Percentiles rank a stretch among this genome's conserved stretches.
Evolutionary conservation across 2,329 filamentous ascomycete genomes (phyloP).

Genomic region (Diaporthe eres): DNA sequence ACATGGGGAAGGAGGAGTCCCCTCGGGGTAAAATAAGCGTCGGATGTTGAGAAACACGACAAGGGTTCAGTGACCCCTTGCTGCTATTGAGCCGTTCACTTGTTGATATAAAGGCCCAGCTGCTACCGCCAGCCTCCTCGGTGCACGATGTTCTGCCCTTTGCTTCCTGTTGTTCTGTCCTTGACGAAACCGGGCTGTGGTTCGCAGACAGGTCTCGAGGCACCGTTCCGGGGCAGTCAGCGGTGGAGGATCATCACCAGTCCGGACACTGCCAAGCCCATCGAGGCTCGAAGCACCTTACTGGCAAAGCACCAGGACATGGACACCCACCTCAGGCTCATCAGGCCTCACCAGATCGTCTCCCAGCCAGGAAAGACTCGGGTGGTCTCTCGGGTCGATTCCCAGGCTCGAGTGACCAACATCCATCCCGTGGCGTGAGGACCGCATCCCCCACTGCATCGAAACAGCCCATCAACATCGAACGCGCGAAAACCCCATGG

Average conservation of each 20-base stretch:
- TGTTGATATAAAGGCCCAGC: conserved; percentile 28
- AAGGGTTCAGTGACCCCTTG: conserved; percentile 13
- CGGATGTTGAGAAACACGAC: conserved; percentile 20
- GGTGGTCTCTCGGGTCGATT: background rate
- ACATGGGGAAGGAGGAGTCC: conserved; percentile 35
- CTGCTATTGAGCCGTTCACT: background rate
- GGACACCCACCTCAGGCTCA: conserved; percentile 1
- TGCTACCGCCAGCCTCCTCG: background rate
- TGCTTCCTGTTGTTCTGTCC: background rate
- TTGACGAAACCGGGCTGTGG: background rate
- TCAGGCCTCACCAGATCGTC: background rate
- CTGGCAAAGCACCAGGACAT: conserved; percentile 12
- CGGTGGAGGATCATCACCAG: background rate
- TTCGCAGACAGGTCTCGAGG: background rate
- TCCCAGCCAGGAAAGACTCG: background rate
- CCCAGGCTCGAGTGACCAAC: background rate
- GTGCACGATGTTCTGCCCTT: background rate
- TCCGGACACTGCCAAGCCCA: conserved; percentile 12
- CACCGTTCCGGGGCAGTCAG: background rate
- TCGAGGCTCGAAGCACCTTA: background rate
- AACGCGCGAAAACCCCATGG: background rate
- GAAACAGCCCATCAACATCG: conserved; percentile 7
- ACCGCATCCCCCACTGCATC: background rate
- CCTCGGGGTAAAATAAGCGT: conserved; percentile 30
- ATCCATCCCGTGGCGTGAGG: background rate